Conservation (phyloP, 2,329 filamentous ascomycete species). For the Xylariaceae sp. region DNA sequence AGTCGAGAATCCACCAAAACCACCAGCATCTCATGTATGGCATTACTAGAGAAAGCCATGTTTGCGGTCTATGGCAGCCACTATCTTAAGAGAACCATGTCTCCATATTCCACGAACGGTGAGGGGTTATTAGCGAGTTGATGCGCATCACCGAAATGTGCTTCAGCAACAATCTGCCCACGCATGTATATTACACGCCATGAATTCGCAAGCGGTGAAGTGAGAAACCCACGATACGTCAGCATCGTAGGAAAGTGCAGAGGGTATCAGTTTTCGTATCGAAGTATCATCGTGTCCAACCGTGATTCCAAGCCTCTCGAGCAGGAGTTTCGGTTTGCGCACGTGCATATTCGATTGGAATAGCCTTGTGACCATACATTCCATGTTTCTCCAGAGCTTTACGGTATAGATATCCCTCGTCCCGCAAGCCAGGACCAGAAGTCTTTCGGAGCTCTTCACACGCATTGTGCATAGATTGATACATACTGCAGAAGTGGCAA, state of each 20-base stretch:
- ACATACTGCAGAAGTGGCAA: conserved; percentile 39
- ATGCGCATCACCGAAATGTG: neutral
- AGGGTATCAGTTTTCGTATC: no score
- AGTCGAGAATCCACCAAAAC: no score
- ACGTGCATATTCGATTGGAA: conserved; percentile 90
- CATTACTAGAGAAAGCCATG: no score
- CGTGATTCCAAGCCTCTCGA: conserved; percentile 84
- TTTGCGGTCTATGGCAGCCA: no score
- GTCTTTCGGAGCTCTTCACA: conserved; percentile 76
- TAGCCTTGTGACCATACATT: conserved; percentile 64
- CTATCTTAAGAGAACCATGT: no score
- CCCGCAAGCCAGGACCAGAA: conserved; percentile 50
- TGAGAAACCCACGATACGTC: no score
- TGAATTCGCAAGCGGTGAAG: no score
- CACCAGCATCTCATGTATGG: no score
- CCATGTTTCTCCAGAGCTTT: conserved; percentile 90
- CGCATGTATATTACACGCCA: neutral
- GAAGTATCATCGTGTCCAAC: conserved; percentile 82
- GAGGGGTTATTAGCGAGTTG: no score
- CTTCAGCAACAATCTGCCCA: neutral
- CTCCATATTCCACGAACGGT: no score
- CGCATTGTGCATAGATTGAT: conserved; percentile 76
- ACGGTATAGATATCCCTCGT: conserved; percentile 72
- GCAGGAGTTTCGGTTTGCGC: conserved; percentile 79
- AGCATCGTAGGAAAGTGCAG: no score